Evolutionary conservation across 73 alveolate species (phyloP), one percentile per base, ranked within the genome.

Genomic region (Paramecium biaurelia): DNA sequence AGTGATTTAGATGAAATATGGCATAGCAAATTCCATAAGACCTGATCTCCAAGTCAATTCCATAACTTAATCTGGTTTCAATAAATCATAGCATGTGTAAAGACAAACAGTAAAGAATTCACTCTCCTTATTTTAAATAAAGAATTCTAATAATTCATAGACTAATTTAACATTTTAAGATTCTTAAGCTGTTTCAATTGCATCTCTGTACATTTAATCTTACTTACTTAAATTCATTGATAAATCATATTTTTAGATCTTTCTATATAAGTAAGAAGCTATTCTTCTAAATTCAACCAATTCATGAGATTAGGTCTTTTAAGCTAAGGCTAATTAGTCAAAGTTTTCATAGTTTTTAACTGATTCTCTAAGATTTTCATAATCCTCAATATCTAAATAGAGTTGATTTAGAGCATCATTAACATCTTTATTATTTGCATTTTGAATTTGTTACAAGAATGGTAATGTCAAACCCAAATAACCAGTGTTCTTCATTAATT

Each of bases 21-120:
- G 99, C 99, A 98, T 98, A 85, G 96, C 98, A 95, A 96, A 96
- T 85, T 98, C 99, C 85, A 95, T 92, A 85, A 97, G 96, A 38
- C 98, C 99, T 86, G 95, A 93, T 96, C 99, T 97, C 99, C 99
- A 97, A n/a, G 99, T 99, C 20, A 97, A 92, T 93, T 98, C 99
- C 98, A 97, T 95, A 37, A 98, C 99, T 53, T 97, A 97, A 85
- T 98, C 99, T 35, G 99, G 99, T 94, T 96, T 96, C 43, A 98
- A 94, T 18, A 97, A 96, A 85, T 97, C 99, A 95, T 98, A 98
- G 94, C 99, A 98, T 88, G 99, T 97, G 96, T 97, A 98, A 26
- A 97, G 96, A 94, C 98, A 95, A 3, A 99, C 99, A 47, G 98
- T 99, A 57, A 98, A 97, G 76, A 97, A 95, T 94, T 98, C 99